Evolutionary conservation across 1,284 basidiomycete genomes (phyloP), one percentile per base, ranked within the genome.

Genomic region (Chondrostereum purpureum): DNA sequence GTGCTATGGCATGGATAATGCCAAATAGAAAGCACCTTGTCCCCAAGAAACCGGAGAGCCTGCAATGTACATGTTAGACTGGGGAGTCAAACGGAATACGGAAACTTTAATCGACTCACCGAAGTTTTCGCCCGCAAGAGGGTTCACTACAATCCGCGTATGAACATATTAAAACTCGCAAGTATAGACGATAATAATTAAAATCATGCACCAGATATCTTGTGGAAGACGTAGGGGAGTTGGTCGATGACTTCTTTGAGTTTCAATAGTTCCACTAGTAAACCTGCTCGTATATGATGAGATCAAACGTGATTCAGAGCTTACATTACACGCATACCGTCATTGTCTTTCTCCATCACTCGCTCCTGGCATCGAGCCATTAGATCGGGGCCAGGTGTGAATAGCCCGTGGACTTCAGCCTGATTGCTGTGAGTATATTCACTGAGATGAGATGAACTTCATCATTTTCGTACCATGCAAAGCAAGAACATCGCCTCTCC

Each of bases 391-490:
- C 44, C 47, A 16, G 47, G 47, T 4, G 47, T 46, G 39, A 49
- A 49, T 16, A 49, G 36, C 24, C 47, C 47, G 22, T 49, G 47
- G 13, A 43, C 33, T 38, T 49, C 47, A 4, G 47, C 47, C 47
- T 48, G n/a, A n/a, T n/a, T n/a, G n/a, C n/a, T n/a, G 22, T 13
- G 39, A 16, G 23, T 10, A 10, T 20, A 22, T 14, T 27, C 1
- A 21, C 21, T 2, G 16, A 36, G 4, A 43, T 5, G 31, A 5
- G 20, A 35, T 16, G 11, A 3, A 44, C 34, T 22, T n/a, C n/a
- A n/a, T n/a, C n/a, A n/a, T n/a, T n/a, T n/a, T n/a, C n/a, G n/a
- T 18, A 48, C 47, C 47, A 49, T 49, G 24, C 47, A 49, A 3
- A 49, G 34, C 19, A 49, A 22, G 23, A 49, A 49, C 44, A 46